phyloP scores from a whole-genome alignment of 345 rosid genomes.

The Eucalyptus erythrocorys region DNA sequence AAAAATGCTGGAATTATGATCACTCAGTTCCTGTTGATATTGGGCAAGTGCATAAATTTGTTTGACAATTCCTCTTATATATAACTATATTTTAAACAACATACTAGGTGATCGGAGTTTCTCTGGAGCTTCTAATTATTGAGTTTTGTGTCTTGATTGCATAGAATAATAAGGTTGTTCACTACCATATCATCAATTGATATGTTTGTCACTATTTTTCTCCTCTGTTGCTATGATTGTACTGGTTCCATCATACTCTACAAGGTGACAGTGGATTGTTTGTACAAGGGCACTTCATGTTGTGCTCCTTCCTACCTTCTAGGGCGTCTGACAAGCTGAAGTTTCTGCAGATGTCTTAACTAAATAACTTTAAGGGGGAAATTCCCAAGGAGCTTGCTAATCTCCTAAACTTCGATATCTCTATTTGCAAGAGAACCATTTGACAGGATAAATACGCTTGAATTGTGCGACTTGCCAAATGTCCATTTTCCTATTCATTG shows the following conservation, averaged over 20 bases:
- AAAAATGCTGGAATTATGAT: not conserved
- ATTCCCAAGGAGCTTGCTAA: constrained; percentile 76
- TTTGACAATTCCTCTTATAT: not conserved
- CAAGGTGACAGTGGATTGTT: not conserved
- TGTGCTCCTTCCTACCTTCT: not conserved
- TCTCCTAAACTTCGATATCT: constrained; percentile 84
- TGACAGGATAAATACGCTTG: constrained; percentile 66
- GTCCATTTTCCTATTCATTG: not conserved
- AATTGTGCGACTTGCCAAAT: constrained; percentile 58
- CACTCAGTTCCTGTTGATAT: not conserved
- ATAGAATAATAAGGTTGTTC: not conserved
- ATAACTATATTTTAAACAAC: not conserved
- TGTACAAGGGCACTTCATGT: not conserved
- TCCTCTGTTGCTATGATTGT: not conserved
- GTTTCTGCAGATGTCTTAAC: constrained; percentile 52
- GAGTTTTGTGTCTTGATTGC: not conserved
- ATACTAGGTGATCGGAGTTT: not conserved
- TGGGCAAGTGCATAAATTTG: not conserved
- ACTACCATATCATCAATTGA: not conserved
- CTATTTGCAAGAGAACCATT: constrained; percentile 85
- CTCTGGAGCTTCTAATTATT: not conserved
- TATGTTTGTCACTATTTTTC: not conserved
- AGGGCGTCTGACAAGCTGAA: not conserved
- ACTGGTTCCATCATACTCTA: not conserved
- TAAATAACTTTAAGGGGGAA: constrained; percentile 85